A percentile compares a stretch with the other conserved stretches of the same genome.
Conservation (phyloP, 148 eudicot species). For the Vaccinium darrowii region DNA sequence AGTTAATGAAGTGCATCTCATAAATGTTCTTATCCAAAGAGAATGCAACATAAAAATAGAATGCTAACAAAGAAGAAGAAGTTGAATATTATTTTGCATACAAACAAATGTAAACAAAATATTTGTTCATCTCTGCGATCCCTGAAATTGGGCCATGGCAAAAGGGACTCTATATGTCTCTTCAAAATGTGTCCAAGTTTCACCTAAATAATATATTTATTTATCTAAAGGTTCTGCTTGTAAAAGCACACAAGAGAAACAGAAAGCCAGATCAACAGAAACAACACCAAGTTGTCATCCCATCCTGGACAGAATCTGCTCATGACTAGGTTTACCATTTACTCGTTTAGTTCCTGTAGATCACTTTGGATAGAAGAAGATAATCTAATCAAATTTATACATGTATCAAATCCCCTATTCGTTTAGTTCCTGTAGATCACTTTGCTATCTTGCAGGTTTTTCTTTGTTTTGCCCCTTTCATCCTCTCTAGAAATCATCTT, state of each 20-base stretch:
- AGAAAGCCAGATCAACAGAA: no score
- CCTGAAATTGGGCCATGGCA: neutral
- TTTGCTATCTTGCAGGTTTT: no score
- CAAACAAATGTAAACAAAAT: neutral
- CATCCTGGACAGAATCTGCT: neutral
- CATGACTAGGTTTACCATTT: neutral
- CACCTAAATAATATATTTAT: neutral
- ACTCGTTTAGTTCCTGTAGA: neutral
- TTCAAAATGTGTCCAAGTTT: neutral
- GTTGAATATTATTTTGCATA: neutral
- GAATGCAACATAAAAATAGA: no score
- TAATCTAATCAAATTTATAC: neutral
- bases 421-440: no score
- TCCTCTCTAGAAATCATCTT: no score
- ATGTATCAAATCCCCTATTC: no score
- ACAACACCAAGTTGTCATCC: no score
- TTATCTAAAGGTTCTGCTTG: no score
- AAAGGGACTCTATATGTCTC: neutral
- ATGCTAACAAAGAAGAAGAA: neutral
- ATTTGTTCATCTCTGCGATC: neutral
- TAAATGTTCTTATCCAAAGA: neutral
- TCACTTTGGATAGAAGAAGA: neutral
- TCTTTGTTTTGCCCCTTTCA: no score
- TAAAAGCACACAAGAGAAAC: no score
- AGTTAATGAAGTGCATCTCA: neutral